Conservation (phyloP, 768 basidiomycete genomes). For the Lentinula boryana region DNA sequence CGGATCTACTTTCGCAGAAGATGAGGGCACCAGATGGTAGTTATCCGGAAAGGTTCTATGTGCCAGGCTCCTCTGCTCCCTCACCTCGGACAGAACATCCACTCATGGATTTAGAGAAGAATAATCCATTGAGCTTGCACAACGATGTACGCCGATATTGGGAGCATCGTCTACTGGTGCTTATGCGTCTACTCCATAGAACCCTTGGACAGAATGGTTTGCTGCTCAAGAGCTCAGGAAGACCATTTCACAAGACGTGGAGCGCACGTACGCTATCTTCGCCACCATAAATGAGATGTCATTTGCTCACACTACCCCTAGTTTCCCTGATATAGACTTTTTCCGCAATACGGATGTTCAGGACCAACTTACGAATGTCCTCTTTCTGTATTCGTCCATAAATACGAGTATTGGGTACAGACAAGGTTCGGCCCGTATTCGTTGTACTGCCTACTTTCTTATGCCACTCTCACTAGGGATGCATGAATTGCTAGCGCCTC, state of each 20-base stretch:
- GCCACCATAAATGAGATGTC: constrained; percentile 5
- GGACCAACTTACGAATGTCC: constrained; percentile 73
- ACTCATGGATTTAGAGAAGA: constrained; percentile 44
- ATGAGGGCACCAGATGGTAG: constrained; percentile 85
- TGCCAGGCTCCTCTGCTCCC: constrained; percentile 38
- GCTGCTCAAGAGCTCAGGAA: constrained; percentile 81
- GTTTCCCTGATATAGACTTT: constrained; percentile 94
- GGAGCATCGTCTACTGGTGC: constrained; percentile 1
- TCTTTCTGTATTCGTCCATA: constrained; percentile 78
- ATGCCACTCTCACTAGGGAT: constrained; percentile 53
- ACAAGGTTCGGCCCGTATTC: constrained; percentile 41
- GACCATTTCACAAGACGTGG: constrained; percentile 90
- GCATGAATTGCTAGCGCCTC: constrained; percentile 91
- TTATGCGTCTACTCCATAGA: constrained; percentile 36
- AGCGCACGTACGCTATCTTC: constrained; percentile 72
- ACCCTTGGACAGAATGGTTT: constrained; percentile 97
- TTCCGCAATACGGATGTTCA: constrained; percentile 77
- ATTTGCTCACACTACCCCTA: constrained; percentile 21
- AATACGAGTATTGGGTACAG: constrained; percentile 87
- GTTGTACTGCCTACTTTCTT: background rate
- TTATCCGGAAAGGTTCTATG: constrained; percentile 60
- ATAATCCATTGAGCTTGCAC: constrained; percentile 80
- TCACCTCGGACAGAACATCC: constrained; percentile 25
- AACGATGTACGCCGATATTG: constrained; percentile 45
- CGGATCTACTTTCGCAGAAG: constrained; percentile 53